Evolutionary conservation across 805 yeast genomes (phyloP).

Genomic region (Wickerhamomyces bisporus): DNA sequence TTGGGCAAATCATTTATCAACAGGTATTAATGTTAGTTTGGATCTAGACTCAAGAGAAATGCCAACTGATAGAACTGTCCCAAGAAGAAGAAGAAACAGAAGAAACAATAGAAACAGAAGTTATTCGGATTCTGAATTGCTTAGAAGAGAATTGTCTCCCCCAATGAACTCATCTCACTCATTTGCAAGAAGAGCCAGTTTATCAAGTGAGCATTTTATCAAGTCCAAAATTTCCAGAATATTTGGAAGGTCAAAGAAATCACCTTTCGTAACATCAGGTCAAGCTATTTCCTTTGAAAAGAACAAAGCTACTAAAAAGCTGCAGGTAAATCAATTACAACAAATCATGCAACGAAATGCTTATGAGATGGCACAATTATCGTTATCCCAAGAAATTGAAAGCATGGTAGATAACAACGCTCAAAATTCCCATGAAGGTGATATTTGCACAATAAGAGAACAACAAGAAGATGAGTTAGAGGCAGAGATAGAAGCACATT

Average conservation of each 20-base stretch:
- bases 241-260: no score
- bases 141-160: conserved; percentile 22
- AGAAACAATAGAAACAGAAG: conserved; percentile 22
- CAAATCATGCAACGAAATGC: neutral
- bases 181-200: conserved; percentile 16
- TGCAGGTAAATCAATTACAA: neutral
- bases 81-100: conserved; percentile 59
- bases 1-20: conserved; percentile 70
- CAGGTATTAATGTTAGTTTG: conserved; percentile 75
- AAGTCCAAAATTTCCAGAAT: conserved; percentile 8
- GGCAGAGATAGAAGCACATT: conserved; percentile 14
- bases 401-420: neutral
- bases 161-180: conserved; percentile 5
- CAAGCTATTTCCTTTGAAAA: no score
- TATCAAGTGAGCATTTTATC: conserved; percentile 7
- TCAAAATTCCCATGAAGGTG: neutral
- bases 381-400: neutral
- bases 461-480: conserved; percentile 9
- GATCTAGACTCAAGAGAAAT: conserved; percentile 67
- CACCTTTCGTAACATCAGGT: no score
- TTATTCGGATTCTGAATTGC: conserved; percentile 23
- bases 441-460: conserved; percentile 18
- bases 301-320: no score
- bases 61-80: conserved; percentile 78
- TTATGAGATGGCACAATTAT: conserved; percentile 10